Evolutionary conservation across 2,329 filamentous ascomycete species (phyloP).

Genomic region (Ceratocystis eucalypticola): DNA sequence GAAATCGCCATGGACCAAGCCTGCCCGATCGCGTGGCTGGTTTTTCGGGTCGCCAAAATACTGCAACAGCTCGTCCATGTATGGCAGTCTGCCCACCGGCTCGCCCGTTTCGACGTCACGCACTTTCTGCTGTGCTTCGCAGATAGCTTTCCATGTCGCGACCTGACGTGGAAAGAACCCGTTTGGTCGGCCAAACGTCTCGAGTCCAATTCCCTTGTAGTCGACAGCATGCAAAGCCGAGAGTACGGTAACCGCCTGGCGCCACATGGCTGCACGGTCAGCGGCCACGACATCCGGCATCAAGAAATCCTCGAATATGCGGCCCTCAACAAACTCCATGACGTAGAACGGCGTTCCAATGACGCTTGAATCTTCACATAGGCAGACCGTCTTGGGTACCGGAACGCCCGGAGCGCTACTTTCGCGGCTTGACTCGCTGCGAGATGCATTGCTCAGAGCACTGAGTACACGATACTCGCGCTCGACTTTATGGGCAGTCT

Average conservation of each 20-base stretch:
- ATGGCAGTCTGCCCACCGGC: slow-evolving; percentile 68
- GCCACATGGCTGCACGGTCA: slow-evolving; percentile 63
- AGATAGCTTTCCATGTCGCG: slow-evolving; percentile 67
- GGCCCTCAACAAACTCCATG: slow-evolving; percentile 88
- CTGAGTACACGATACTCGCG: slow-evolving; percentile 86
- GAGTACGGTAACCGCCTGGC: slow-evolving; percentile 66
- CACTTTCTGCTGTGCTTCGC: slow-evolving; percentile 59
- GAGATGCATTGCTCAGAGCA: slow-evolving; percentile 44
- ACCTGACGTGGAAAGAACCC: slow-evolving; percentile 84
- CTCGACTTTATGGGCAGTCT: slow-evolving; percentile 92
- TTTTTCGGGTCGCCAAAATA: slow-evolving; percentile 59
- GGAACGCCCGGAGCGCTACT: slow-evolving; percentile 48
- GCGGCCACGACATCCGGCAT: slow-evolving; percentile 57
- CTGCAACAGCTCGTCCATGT: slow-evolving; percentile 63
- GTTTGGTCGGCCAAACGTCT: slow-evolving; percentile 54
- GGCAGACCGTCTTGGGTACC: slow-evolving; percentile 66
- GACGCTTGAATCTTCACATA: slow-evolving; percentile 70
- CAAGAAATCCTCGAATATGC: slow-evolving; percentile 80
- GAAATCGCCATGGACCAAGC: slow-evolving; percentile 87
- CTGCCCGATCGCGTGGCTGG: slow-evolving; percentile 65
- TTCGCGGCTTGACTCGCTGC: slow-evolving; percentile 30
- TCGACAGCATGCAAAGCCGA: slow-evolving; percentile 72
- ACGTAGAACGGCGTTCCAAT: slow-evolving; percentile 92
- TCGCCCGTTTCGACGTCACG: slow-evolving; percentile 63
- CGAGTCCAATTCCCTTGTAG: slow-evolving; percentile 52